Conservation (phyloP, 1,139 yeast species). For the Zygoascus sp. region DNA sequence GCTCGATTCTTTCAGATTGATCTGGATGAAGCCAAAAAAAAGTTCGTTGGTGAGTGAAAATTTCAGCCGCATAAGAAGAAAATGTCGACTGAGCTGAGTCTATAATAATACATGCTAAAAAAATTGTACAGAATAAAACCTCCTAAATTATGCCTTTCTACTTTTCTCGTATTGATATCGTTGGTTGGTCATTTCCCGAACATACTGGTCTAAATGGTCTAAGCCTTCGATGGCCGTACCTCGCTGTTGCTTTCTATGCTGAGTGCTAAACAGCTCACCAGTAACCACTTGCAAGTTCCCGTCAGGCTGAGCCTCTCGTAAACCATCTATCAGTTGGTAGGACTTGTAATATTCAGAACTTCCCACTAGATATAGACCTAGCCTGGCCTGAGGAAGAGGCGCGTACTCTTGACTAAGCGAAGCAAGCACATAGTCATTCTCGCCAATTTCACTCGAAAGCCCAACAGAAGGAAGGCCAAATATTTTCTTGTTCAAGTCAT, state of each 20-base stretch:
- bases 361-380: slow-evolving; percentile 38
- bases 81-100: too few species aligned
- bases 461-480: slow-evolving; percentile 34
- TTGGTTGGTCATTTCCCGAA: slow-evolving; percentile 35
- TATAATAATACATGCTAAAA: background rate
- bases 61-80: background rate
- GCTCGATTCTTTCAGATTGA: slow-evolving; percentile 88
- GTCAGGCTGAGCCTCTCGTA: slow-evolving; percentile 17
- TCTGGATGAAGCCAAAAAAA: slow-evolving; percentile 57
- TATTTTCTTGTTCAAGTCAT: slow-evolving; percentile 14
- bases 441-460: slow-evolving; percentile 27
- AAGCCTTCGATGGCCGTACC: slow-evolving; percentile 33
- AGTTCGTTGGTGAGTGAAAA: background rate
- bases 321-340: slow-evolving; percentile 15
- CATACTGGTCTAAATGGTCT: slow-evolving; percentile 38
- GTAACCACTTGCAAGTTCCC: slow-evolving; percentile 31
- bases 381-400: slow-evolving; percentile 33
- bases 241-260: slow-evolving; percentile 18
- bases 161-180: slow-evolving; percentile 20
- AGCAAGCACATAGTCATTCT: slow-evolving; percentile 34
- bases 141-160: slow-evolving; percentile 1
- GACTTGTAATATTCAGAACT: slow-evolving; percentile 22
- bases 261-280: slow-evolving; percentile 34
- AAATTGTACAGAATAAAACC: background rate
- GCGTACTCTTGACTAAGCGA: slow-evolving; percentile 30